Percentiles rank a stretch among this genome's conserved stretches.
Conservation (phyloP, 192 early-diverging fungal genomes). For the Coemansia sp. region DNA sequence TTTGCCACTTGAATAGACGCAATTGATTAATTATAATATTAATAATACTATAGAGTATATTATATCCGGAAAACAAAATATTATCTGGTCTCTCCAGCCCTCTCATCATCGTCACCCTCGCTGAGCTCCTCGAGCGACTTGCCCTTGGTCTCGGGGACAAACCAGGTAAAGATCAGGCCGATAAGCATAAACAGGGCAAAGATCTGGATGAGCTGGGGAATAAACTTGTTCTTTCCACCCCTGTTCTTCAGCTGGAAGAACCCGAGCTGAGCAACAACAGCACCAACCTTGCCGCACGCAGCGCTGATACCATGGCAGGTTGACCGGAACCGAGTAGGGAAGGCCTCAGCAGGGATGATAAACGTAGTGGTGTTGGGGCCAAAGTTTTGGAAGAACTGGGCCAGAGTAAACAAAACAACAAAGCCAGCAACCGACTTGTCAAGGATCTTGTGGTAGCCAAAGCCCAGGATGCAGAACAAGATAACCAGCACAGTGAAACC, state of each 20-base stretch:
- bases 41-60: too few species aligned
- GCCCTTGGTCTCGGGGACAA: constrained; percentile 29
- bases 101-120: constrained; percentile 11
- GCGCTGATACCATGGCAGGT: constrained; percentile 78
- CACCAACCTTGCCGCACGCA: constrained; percentile 71
- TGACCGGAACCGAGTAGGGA: constrained; percentile 77
- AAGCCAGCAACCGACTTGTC: constrained; percentile 55
- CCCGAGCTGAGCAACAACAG: constrained; percentile 65
- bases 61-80: too few species aligned
- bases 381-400: constrained; percentile 88
- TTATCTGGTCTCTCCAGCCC: too few species aligned
- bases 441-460: constrained; percentile 63
- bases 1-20: too few species aligned
- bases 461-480: constrained; percentile 70
- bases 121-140: constrained; percentile 22
- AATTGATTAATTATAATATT: too few species aligned
- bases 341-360: constrained; percentile 73
- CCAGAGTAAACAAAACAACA: constrained; percentile 57
- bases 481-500: constrained; percentile 80
- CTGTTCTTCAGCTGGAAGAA: constrained; percentile 66
- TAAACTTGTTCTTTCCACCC: constrained; percentile 58
- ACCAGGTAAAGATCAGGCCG: constrained; percentile 50
- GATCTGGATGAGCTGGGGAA: constrained; percentile 61
- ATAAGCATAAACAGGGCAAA: constrained; percentile 67
- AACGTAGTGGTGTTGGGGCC: constrained; percentile 91